phyloP scores from a whole-genome alignment of 176 grass and related monocot species.

The Cocos nucifera region DNA sequence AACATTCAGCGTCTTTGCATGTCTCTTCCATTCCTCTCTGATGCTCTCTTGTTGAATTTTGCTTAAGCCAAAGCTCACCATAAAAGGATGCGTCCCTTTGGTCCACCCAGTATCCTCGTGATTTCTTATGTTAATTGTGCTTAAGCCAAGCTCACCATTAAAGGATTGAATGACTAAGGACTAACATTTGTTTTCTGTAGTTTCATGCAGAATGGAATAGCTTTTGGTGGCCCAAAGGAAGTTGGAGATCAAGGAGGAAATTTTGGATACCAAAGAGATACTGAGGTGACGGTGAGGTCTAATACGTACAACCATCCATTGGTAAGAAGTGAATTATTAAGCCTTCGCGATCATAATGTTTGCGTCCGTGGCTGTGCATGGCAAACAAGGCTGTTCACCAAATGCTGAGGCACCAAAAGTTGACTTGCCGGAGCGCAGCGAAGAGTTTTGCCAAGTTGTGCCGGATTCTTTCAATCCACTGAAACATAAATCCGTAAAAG shows the following conservation, averaged over 20 bases:
- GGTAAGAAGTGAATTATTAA: conserved; percentile 1
- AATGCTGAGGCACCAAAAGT: conserved; percentile 77
- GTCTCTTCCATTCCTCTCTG: too few species aligned
- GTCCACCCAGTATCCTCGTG: too few species aligned
- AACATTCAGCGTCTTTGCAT: too few species aligned
- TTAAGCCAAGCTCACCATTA: too few species aligned
- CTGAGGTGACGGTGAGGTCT: conserved; percentile 39
- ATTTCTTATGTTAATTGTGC: too few species aligned
- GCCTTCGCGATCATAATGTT: conserved; percentile 65
- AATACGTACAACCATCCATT: too few species aligned
- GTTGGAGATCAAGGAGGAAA: conserved; percentile 84
- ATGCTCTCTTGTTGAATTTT: too few species aligned
- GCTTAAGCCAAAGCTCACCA: too few species aligned
- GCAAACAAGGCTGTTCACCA: conserved; percentile 72
- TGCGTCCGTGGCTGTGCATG: conserved; percentile 63
- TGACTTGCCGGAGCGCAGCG: conserved; percentile 27
- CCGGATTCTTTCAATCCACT: conserved; percentile 60
- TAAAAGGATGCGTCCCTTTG: too few species aligned
- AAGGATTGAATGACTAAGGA: too few species aligned
- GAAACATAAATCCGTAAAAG: conserved; percentile 28
- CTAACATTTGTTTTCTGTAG: too few species aligned
- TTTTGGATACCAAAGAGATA: conserved; percentile 44
- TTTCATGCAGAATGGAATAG: conserved; percentile 49
- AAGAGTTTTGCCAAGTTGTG: conserved; percentile 58
- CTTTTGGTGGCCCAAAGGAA: conserved; percentile 64